A percentile compares a stretch with the other conserved stretches of the same genome.
Conservation (phyloP, 768 basidiomycete genomes). For the Lactarius psammicola region DNA sequence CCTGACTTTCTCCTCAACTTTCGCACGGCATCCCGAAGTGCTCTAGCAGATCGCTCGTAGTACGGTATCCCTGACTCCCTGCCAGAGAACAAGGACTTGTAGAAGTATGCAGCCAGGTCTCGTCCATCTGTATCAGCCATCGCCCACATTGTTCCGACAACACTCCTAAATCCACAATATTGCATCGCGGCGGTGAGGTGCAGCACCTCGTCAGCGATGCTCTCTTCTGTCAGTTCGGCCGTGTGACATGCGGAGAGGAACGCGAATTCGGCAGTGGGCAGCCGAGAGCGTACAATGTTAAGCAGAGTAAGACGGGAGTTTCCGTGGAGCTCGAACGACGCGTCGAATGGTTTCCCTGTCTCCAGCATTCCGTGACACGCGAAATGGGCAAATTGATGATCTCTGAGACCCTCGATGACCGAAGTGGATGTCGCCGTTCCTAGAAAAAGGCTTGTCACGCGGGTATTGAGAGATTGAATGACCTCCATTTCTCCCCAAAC, state of each 20-base stretch:
- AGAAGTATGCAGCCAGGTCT: constrained; percentile 1
- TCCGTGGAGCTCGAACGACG: constrained; percentile 10
- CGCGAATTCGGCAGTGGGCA: constrained; percentile 11
- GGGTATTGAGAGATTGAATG: background rate
- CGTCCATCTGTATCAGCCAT: constrained; percentile 17
- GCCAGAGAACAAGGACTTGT: background rate
- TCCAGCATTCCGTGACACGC: constrained; percentile 8
- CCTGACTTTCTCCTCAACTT: constrained; percentile 1
- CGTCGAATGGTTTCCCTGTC: background rate
- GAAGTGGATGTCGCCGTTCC: background rate
- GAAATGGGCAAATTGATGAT: background rate
- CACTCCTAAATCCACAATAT: constrained; percentile 15
- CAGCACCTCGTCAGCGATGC: constrained; percentile 7
- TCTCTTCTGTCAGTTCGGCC: background rate
- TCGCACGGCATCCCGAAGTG: background rate
- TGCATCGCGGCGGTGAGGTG: constrained; percentile 19
- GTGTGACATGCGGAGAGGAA: constrained; percentile 19
- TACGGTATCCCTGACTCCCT: background rate
- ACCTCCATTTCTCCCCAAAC: background rate
- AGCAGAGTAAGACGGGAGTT: background rate
- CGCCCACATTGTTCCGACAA: constrained; percentile 19
- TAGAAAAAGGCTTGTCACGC: background rate
- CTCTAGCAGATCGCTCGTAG: background rate
- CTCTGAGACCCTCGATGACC: background rate
- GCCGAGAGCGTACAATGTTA: background rate